These are phyloP conservation scores for Umbelopsis vinacea DNA, from an alignment of 192 early-diverging fungal species.

Conservation along the genomic window DNA sequence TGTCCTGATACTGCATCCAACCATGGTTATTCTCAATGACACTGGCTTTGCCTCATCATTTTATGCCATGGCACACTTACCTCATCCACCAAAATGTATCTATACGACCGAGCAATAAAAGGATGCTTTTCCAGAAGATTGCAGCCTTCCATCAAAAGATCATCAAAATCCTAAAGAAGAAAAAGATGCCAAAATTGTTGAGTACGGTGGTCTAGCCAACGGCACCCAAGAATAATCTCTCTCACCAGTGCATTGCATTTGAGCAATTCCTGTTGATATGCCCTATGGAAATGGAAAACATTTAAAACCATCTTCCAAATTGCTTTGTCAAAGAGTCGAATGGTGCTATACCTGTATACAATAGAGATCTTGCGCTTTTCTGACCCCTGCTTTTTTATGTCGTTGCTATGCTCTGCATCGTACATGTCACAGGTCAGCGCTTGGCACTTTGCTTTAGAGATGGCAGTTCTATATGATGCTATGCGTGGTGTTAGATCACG, in stretches of 20 bases:
- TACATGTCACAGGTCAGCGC: not conserved
- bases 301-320: not conserved
- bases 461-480: not conserved
- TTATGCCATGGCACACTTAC: constrained; percentile 20
- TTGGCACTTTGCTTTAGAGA: constrained; percentile 20
- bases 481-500: too few relatives aligned
- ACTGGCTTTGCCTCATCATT: too few relatives aligned
- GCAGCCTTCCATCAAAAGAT: constrained; percentile 17
- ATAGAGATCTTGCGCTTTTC: not conserved
- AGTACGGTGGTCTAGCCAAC: too few relatives aligned
- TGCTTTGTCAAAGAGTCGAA: not conserved
- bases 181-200: not conserved
- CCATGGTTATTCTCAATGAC: not conserved
- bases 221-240: not conserved
- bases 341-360: constrained; percentile 13
- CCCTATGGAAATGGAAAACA: not conserved
- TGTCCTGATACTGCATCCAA: constrained; percentile 33
- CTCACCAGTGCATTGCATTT: constrained; percentile 30
- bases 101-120: not conserved
- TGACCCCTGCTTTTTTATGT: not conserved
- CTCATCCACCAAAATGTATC: constrained; percentile 32
- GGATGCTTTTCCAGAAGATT: constrained; percentile 12
- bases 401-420: not conserved
- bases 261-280: constrained; percentile 23
- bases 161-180: constrained; percentile 34